A percentile compares a stretch with the other conserved stretches of the same genome.
Conservation (phyloP, 768 basidiomycete genomes). For the Boletus sensibilis region DNA sequence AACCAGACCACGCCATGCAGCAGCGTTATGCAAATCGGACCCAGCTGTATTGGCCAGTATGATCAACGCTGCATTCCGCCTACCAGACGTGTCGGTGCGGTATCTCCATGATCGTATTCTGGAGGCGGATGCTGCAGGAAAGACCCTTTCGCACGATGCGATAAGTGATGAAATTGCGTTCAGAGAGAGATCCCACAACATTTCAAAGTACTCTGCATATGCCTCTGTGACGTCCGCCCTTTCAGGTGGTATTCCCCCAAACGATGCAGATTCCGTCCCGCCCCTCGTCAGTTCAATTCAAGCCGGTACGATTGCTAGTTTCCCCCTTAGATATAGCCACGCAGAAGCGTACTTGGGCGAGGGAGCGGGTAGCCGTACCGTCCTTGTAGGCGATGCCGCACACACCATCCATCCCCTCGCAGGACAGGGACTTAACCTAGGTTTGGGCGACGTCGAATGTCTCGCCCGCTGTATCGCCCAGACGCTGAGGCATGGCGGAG, state of each 20-base stretch:
- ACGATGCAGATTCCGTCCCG: constrained; percentile 63
- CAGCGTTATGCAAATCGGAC: constrained; percentile 65
- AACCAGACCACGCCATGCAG: constrained; percentile 71
- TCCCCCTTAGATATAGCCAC: constrained; percentile 86
- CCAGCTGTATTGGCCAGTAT: constrained; percentile 63
- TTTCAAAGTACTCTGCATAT: constrained; percentile 62
- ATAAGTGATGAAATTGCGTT: constrained; percentile 66
- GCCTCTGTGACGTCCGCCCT: constrained; percentile 42
- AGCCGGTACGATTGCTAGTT: constrained; percentile 74
- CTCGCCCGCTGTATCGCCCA: constrained; percentile 64
- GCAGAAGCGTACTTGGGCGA: constrained; percentile 85
- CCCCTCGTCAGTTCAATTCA: constrained; percentile 75
- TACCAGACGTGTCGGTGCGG: constrained; percentile 70
- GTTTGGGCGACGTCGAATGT: constrained; percentile 80
- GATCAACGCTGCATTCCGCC: constrained; percentile 89
- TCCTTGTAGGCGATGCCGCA: constrained; percentile 93
- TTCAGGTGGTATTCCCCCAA: constrained; percentile 55
- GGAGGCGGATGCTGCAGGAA: constrained; percentile 47
- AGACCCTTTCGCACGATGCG: constrained; percentile 46
- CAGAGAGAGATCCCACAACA: constrained; percentile 70
- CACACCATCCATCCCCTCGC: constrained; percentile 94
- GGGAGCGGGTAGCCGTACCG: constrained; percentile 64
- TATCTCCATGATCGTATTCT: constrained; percentile 64
- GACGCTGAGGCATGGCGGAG: constrained; percentile 63
- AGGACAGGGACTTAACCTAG: constrained; percentile 94